Evolutionary conservation across 225 moss, liverwort and hornwort genomes (phyloP).

Genomic region (Straminergon stramineum): DNA sequence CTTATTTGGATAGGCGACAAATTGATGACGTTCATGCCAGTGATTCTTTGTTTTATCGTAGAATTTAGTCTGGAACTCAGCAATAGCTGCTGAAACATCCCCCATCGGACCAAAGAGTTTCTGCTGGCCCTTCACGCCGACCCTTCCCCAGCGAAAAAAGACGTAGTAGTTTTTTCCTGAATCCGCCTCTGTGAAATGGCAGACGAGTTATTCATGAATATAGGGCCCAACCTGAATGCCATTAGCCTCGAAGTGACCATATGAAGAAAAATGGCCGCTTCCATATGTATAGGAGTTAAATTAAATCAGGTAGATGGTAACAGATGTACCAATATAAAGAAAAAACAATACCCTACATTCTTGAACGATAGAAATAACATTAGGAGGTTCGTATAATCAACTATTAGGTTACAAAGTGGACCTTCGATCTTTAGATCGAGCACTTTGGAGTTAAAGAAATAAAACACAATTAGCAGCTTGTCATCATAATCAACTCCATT

Average conservation of each 20-base stretch:
- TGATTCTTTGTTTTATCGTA: conserved; percentile 48
- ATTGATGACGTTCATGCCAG: conserved; percentile 49
- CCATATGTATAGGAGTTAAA: neutral
- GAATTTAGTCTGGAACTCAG: conserved; percentile 35
- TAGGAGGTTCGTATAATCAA: neutral
- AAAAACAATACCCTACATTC: neutral
- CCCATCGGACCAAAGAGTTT: conserved; percentile 26
- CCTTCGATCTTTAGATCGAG: neutral
- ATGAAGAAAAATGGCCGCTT: neutral
- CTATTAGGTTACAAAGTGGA: neutral
- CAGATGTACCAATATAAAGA: neutral
- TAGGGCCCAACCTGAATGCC: neutral
- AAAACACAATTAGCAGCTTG: neutral
- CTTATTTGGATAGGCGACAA: conserved; percentile 45
- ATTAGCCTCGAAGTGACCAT: neutral
- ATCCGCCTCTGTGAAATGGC: conserved; percentile 48
- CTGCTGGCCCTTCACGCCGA: conserved; percentile 74
- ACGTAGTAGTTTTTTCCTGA: conserved; percentile 29
- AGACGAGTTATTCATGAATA: neutral
- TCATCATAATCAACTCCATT: neutral
- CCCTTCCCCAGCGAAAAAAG: conserved; percentile 84
- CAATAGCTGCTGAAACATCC: neutral
- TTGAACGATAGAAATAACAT: neutral
- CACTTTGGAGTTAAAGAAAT: neutral
- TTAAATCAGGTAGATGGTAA: neutral